These are phyloP conservation scores for Euphorbia lathyris DNA, from an alignment of 345 rosid species.

Conservation along the genomic window DNA sequence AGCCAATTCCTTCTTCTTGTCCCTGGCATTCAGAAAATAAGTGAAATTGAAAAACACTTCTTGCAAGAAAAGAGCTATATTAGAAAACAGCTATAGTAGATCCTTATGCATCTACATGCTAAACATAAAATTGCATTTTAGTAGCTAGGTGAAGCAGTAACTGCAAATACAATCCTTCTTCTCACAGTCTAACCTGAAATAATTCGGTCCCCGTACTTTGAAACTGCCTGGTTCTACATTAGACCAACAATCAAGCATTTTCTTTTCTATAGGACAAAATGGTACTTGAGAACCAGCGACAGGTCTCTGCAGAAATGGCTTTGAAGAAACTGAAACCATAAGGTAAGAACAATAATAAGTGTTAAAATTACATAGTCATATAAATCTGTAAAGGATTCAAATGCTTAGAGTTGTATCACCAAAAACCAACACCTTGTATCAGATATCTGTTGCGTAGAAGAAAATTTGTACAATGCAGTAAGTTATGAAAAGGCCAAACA, in stretches of 20 bases:
- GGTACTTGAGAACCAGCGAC: constrained; percentile 71
- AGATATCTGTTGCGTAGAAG: background rate
- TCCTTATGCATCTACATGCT: background rate
- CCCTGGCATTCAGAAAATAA: constrained; percentile 45
- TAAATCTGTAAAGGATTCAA: background rate
- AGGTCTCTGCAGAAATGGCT: constrained; percentile 61
- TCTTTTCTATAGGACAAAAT: constrained; percentile 62
- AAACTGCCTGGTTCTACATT: constrained; percentile 56
- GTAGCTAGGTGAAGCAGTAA: background rate
- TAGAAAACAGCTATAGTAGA: constrained; percentile 2
- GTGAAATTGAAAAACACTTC: background rate
- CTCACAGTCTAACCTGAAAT: constrained; percentile 44
- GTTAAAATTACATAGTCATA: background rate
- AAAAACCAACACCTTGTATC: background rate
- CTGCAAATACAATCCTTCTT: background rate
- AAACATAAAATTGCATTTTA: background rate
- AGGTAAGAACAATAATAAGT: background rate
- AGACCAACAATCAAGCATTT: constrained; percentile 77
- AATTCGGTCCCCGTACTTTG: constrained; percentile 59
- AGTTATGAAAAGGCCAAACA: background rate
- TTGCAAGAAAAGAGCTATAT: background rate
- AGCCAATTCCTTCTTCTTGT: constrained; percentile 90
- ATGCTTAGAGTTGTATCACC: background rate
- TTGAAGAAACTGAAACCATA: constrained; percentile 64
- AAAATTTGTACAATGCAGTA: background rate